Conservation (phyloP, 2,329 filamentous ascomycete species). For the Cercospora janseana region DNA sequence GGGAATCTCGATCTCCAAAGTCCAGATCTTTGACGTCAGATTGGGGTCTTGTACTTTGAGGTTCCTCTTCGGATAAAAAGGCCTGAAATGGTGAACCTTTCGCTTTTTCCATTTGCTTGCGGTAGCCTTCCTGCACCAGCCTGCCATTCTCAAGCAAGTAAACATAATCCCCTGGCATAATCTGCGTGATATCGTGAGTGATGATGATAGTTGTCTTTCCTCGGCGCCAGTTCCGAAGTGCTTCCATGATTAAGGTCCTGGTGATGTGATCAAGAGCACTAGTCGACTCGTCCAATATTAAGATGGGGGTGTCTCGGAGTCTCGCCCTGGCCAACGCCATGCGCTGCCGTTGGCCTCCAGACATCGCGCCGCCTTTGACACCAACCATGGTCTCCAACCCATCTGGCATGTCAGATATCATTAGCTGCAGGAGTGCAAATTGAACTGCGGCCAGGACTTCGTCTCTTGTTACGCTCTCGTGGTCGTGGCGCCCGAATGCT, state of each 20-base stretch:
- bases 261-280: slow-evolving; percentile 79
- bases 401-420: slow-evolving; percentile 63
- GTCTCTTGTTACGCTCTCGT: slow-evolving; percentile 49
- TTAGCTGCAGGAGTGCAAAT: slow-evolving; percentile 66
- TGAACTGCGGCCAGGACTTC: slow-evolving; percentile 63
- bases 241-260: slow-evolving; percentile 66
- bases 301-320: slow-evolving; percentile 71
- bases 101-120: slow-evolving; percentile 52
- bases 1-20: slow-evolving; percentile 2
- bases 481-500: slow-evolving; percentile 61
- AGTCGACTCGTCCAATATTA: slow-evolving; percentile 86
- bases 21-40: slow-evolving; percentile 22
- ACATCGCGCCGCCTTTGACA: slow-evolving; percentile 66
- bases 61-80: slow-evolving; percentile 31
- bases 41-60: slow-evolving; percentile 21
- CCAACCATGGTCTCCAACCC: slow-evolving; percentile 73
- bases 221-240: slow-evolving; percentile 71
- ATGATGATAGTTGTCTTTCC: slow-evolving; percentile 89
- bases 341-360: slow-evolving; percentile 81
- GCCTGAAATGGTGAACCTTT: slow-evolving; percentile 35
- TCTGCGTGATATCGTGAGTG: slow-evolving; percentile 82
- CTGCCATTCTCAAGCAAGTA: slow-evolving; percentile 72
- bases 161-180: slow-evolving; percentile 69
- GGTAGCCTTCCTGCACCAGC: slow-evolving; percentile 68
- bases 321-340: slow-evolving; percentile 76